Conservation (phyloP, 345 rosid species). For the Microcos paniculata region DNA sequence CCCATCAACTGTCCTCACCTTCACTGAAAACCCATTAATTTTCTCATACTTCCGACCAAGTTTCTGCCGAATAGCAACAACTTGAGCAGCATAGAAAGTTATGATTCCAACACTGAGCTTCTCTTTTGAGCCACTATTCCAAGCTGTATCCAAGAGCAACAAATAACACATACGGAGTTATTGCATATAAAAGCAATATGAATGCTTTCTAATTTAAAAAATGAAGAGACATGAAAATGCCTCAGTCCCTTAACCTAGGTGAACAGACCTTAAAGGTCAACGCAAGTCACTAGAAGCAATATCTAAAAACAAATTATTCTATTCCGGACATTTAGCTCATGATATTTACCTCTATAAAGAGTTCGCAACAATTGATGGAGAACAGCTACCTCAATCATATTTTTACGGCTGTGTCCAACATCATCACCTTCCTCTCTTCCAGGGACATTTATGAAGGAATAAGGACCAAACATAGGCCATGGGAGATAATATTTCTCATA, state of each 20-base stretch:
- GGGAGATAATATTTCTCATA: conserved; percentile 33
- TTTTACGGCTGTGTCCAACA: conserved; percentile 30
- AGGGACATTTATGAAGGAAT: conserved; percentile 44
- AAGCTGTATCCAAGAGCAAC: conserved; percentile 22
- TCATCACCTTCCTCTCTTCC: conserved; percentile 39
- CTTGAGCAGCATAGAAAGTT: conserved; percentile 44
- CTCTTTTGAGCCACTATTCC: conserved; percentile 25
- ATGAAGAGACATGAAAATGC: background rate
- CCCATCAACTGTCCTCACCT: conserved; percentile 39
- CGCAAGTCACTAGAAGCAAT: background rate
- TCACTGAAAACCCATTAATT: conserved; percentile 25
- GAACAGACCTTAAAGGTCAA: background rate
- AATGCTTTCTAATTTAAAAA: background rate
- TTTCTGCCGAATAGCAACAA: conserved; percentile 33
- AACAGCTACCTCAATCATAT: conserved; percentile 48
- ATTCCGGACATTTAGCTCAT: background rate
- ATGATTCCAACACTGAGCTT: conserved; percentile 37
- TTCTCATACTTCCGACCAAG: conserved; percentile 20
- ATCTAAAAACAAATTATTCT: background rate
- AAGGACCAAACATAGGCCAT: conserved; percentile 47
- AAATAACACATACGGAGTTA: no score
- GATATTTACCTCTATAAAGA: conserved; percentile 37
- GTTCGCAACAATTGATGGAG: conserved; percentile 30
- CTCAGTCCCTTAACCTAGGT: background rate
- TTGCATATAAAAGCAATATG: no score